phyloP scores from a whole-genome alignment of 805 yeast species.

The Ogataea degrootiae region DNA sequence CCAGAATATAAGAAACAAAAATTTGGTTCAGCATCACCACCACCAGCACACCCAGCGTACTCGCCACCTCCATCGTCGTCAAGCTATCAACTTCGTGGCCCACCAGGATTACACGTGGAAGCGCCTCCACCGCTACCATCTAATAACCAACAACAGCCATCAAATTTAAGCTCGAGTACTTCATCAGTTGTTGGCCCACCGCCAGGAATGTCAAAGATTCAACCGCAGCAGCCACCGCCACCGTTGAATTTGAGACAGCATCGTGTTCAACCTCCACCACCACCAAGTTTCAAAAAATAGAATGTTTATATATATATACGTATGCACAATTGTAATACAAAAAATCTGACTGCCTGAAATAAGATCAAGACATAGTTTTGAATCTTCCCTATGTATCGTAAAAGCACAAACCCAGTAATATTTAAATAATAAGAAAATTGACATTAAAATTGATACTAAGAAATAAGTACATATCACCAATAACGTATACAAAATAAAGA shows the following conservation, averaged over 20 bases:
- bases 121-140: background rate
- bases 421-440: too few relatives aligned
- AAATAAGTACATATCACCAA: too few relatives aligned
- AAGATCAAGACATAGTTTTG: too few relatives aligned
- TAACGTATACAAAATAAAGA: too few relatives aligned
- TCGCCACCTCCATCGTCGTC: background rate
- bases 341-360: background rate
- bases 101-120: constrained; percentile 1
- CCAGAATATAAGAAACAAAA: constrained; percentile 1
- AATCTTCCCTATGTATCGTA: too few relatives aligned
- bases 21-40: constrained; percentile 2
- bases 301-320: background rate
- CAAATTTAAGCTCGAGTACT: background rate
- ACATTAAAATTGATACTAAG: too few relatives aligned
- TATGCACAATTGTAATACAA: background rate
- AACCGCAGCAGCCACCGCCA: constrained; percentile 9
- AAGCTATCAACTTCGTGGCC: constrained; percentile 5
- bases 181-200: background rate
- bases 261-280: constrained; percentile 1
- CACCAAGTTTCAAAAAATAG: background rate
- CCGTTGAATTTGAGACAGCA: background rate
- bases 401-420: too few relatives aligned
- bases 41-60: background rate
- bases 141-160: constrained; percentile 8
- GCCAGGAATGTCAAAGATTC: background rate